Evolutionary conservation across 164 flowering plant species (phyloP).

Genomic region (Umbellularia californica): DNA sequence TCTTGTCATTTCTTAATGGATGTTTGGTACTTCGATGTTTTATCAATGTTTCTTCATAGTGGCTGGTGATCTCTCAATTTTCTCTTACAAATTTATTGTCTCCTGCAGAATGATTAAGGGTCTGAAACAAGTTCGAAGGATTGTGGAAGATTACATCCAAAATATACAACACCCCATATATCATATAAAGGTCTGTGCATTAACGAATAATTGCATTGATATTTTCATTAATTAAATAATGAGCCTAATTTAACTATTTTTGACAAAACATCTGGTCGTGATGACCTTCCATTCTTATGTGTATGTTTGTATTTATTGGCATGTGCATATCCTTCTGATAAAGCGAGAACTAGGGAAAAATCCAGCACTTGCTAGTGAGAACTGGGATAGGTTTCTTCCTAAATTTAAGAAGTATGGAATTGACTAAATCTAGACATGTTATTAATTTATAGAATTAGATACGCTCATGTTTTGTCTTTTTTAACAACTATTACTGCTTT

Average conservation of each 20-base stretch:
- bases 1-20: neutral
- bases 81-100: neutral
- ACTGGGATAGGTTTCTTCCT: conserved; percentile 97
- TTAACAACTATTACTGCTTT: neutral
- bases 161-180: conserved; percentile 84
- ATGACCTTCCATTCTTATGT: neutral
- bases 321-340: conserved; percentile 64
- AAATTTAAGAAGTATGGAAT: conserved; percentile 73
- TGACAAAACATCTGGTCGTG: neutral
- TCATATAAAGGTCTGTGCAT: conserved; percentile 60
- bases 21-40: neutral
- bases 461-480: neutral
- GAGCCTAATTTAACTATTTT: neutral
- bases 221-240: neutral
- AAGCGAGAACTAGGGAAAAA: conserved; percentile 79
- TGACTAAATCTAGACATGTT: neutral
- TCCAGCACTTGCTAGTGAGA: conserved; percentile 74
- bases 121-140: conserved; percentile 77
- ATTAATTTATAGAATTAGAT: neutral
- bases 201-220: neutral
- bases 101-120: conserved; percentile 82
- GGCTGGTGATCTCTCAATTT: neutral
- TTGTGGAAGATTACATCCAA: conserved; percentile 86
- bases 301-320: neutral
- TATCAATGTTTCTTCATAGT: neutral